Percentiles rank a stretch among this genome's conserved stretches.
phyloP scores from a whole-genome alignment of 176 grass and related monocot species.

The Oryza meyeriana region DNA sequence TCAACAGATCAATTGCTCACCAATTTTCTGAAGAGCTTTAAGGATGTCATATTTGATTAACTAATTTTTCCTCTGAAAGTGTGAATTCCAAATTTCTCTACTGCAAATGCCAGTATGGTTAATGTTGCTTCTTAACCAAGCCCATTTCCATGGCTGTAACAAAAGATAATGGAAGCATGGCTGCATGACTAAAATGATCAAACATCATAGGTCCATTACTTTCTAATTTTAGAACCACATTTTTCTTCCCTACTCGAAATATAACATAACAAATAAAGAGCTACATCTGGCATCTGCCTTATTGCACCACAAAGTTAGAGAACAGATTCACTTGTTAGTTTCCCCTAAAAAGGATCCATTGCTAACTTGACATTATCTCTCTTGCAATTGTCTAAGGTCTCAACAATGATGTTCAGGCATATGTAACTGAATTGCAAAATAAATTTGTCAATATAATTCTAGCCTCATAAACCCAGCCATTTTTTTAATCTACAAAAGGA shows the following conservation, averaged over 20 bases:
- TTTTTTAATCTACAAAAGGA: not conserved
- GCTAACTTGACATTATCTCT: too few relatives aligned
- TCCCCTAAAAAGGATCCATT: too few relatives aligned
- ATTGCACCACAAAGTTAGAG: not conserved
- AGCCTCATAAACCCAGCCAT: not conserved
- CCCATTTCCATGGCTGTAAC: constrained; percentile 35
- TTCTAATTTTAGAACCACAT: not conserved
- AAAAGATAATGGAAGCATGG: not conserved
- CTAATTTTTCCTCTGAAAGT: constrained; percentile 83
- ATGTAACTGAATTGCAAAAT: constrained; percentile 56
- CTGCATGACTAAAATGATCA: not conserved
- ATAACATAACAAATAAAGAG: not conserved
- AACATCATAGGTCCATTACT: not conserved
- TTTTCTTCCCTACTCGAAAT: not conserved
- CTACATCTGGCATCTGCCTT: not conserved
- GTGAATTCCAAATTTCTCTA: constrained; percentile 59
- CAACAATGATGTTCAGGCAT: too few relatives aligned
- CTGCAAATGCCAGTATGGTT: constrained; percentile 81
- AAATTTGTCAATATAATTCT: constrained; percentile 3
- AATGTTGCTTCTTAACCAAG: too few relatives aligned
- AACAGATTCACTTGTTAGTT: too few relatives aligned
- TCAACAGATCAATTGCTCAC: constrained; percentile 19
- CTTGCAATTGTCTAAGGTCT: too few relatives aligned
- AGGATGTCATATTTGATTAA: constrained; percentile 69
- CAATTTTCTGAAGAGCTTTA: constrained; percentile 81